Evolutionary conservation across 2,329 filamentous ascomycete genomes (phyloP), one percentile per base, ranked within the genome.

Genomic region (Penicillium sp.): DNA sequence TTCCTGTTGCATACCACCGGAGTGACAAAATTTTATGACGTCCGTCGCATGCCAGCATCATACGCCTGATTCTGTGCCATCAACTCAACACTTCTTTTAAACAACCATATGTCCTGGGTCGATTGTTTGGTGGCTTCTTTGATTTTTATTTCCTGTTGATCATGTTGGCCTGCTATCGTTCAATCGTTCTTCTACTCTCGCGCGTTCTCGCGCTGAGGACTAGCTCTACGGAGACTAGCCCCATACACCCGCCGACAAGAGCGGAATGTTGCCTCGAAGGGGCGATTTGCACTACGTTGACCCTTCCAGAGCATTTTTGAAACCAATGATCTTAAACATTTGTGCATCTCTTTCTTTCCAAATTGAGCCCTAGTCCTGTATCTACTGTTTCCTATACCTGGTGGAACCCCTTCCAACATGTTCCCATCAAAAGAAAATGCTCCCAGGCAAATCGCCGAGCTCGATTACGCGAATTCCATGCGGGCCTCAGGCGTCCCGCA

Each of bases 1-100:
- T 27, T 31, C 51, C 42, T 51, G 37, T 62, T 58, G 61, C 61
- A 63, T 63, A 50, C 27, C 44, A 53, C 44, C 23, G 59, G 59
- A 58, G 61, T 59, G 59, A 52, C 46, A 37, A 25, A 35, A 7
- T 43, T 42, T 49, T 42, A 33, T 33, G 8, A n/a, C 21, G 50
- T 45, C 51, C 35, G 44, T 60, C 52, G 35, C 45, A 55, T 55
- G 42, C 49, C 42, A 50, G 51, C 47, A 54, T 51, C 19, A 23
- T 50, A 42, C 35, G 27, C 48, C 39, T 43, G 46, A 50, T 58
- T 39, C 49, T 55, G 26, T 39, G 26, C 39, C 50, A 13, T 46
- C 46, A 27, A 42, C 10, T 14, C 37, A 13, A 42, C 14, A 21
- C 5, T 42, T 16, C 13, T 14, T 35, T 25, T 11, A 35, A 48